These are phyloP conservation scores for Cephalotrichum gorgonifer DNA, from an alignment of 2,329 filamentous ascomycete genomes.

Conservation along the genomic window DNA sequence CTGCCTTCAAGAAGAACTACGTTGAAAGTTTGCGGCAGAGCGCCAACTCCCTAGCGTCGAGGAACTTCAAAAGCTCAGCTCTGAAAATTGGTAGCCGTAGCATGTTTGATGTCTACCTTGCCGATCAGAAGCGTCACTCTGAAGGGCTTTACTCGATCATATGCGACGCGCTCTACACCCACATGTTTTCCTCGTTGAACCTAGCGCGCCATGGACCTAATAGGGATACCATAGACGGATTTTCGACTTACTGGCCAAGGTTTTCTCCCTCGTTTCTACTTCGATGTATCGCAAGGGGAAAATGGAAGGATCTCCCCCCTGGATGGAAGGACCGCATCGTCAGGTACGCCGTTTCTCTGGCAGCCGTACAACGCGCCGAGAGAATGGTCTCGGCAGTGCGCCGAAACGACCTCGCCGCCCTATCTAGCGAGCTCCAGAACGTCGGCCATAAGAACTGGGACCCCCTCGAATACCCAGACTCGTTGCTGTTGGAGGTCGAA, in stretches of 20 bases:
- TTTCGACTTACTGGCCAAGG: slow-evolving; percentile 12
- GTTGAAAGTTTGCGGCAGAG: not conserved
- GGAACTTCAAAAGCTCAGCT: not conserved
- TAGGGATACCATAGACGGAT: not conserved
- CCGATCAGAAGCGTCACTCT: not conserved
- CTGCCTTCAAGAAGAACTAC: slow-evolving; percentile 2
- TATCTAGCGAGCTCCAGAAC: slow-evolving; percentile 34
- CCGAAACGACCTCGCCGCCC: slow-evolving; percentile 14
- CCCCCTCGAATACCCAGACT: slow-evolving; percentile 42
- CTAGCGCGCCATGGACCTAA: not conserved
- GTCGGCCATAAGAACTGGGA: slow-evolving; percentile 46
- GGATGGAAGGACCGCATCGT: slow-evolving; percentile 25
- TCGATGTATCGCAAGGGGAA: slow-evolving; percentile 16
- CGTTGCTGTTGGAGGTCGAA: slow-evolving; percentile 54
- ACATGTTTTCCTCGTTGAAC: not conserved
- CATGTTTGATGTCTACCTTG: not conserved
- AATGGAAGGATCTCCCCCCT: slow-evolving; percentile 16
- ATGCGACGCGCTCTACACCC: not conserved
- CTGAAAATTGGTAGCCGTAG: not conserved
- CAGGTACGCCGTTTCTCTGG: slow-evolving; percentile 27
- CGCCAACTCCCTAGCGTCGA: not conserved
- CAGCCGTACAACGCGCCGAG: slow-evolving; percentile 27
- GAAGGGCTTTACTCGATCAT: not conserved
- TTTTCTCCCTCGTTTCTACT: slow-evolving; percentile 23
- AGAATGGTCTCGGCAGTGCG: slow-evolving; percentile 21